A percentile compares a stretch with the other conserved stretches of the same genome.
Conservation (phyloP, 2,329 filamentous ascomycete genomes). For the Colletotrichum horii region DNA sequence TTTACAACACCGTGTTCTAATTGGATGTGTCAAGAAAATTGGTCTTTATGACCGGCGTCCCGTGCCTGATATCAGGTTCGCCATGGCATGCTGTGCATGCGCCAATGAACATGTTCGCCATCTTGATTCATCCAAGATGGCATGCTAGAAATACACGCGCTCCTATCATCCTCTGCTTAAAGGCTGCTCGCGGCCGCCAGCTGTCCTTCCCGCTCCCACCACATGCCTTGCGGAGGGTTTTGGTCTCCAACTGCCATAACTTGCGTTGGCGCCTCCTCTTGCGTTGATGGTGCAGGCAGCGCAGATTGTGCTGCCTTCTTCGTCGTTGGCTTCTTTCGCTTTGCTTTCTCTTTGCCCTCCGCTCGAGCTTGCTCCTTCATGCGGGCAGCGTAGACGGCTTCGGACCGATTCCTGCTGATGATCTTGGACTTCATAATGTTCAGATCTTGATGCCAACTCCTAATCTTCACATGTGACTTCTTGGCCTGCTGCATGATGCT, state of each 20-base stretch:
- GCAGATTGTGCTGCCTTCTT: background rate
- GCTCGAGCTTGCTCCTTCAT: background rate
- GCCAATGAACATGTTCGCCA: background rate
- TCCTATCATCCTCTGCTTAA: background rate
- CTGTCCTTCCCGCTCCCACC: background rate
- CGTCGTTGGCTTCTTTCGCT: background rate
- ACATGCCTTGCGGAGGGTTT: background rate
- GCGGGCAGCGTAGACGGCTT: background rate
- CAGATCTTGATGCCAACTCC: background rate
- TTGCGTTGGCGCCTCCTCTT: background rate
- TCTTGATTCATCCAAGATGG: background rate
- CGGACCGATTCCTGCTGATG: background rate
- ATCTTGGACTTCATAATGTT: background rate
- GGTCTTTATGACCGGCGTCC: background rate
- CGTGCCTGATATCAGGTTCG: background rate
- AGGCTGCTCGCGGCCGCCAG: background rate
- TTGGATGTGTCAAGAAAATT: background rate
- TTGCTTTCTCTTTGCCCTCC: background rate
- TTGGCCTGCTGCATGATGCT: background rate
- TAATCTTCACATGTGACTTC: background rate
- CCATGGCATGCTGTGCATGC: background rate
- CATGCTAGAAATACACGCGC: background rate
- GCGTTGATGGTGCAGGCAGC: background rate
- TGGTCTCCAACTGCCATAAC: background rate
- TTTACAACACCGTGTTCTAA: background rate